Evolutionary conservation across 805 yeast species (phyloP).

Genomic region (Candida nemodendra): DNA sequence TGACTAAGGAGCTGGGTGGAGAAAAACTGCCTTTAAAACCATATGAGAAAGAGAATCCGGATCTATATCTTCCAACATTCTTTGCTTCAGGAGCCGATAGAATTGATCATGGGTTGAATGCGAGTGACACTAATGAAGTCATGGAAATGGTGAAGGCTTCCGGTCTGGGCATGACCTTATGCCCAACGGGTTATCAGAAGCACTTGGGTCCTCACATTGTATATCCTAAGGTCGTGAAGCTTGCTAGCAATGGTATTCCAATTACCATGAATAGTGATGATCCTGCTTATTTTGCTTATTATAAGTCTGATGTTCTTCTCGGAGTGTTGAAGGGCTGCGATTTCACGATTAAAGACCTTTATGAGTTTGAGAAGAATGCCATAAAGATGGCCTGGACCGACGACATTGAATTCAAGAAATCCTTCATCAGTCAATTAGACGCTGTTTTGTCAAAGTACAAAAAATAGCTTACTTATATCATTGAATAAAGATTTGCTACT

Average conservation of each 20-base stretch:
- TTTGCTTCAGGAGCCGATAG: constrained; percentile 33
- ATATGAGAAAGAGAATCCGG: constrained; percentile 32
- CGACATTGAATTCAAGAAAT: constrained; percentile 18
- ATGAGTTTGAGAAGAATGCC: constrained; percentile 20
- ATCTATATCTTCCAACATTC: constrained; percentile 12
- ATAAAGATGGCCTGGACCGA: constrained; percentile 23
- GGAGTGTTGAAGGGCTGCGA: constrained; percentile 16
- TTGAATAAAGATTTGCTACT: background rate
- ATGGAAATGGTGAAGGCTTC: constrained; percentile 35
- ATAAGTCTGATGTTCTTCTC: constrained; percentile 38
- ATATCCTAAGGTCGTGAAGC: constrained; percentile 41
- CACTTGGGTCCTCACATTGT: constrained; percentile 32
- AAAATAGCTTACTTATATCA: too few relatives aligned
- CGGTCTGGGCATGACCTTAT: constrained; percentile 38
- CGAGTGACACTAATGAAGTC: constrained; percentile 34
- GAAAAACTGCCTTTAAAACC: constrained; percentile 21
- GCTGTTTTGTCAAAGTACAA: constrained; percentile 8
- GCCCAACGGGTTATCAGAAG: constrained; percentile 39
- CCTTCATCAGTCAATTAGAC: constrained; percentile 16
- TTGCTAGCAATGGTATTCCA: constrained; percentile 37
- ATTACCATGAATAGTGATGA: constrained; percentile 41
- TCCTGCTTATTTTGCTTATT: constrained; percentile 43
- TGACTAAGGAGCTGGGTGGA: constrained; percentile 18
- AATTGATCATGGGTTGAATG: constrained; percentile 47
- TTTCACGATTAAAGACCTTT: constrained; percentile 14